A percentile compares a stretch with the other conserved stretches of the same genome.
phyloP scores from a whole-genome alignment of 2,329 filamentous ascomycete species.

The Didymella pinodella region DNA sequence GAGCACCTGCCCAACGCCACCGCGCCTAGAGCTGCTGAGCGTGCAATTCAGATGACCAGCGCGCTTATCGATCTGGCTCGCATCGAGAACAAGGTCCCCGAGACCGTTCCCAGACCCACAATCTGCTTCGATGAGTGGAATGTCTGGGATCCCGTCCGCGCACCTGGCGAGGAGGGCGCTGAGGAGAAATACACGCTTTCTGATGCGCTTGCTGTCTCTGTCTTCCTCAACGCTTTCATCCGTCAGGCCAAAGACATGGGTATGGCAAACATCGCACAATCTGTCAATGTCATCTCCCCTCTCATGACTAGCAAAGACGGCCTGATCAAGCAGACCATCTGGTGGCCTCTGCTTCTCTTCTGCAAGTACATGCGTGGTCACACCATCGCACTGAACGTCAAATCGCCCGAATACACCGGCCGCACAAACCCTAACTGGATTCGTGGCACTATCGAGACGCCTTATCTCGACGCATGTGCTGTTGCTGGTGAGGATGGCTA shows the following conservation, averaged over 20 bases:
- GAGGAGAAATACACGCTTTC: conserved; percentile 76
- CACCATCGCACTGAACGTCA: conserved; percentile 71
- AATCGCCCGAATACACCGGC: conserved; percentile 69
- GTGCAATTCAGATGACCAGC: conserved; percentile 74
- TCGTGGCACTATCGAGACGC: conserved; percentile 69
- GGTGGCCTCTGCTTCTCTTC: conserved; percentile 77
- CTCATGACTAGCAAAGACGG: conserved; percentile 74
- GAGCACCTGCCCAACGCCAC: conserved; percentile 51
- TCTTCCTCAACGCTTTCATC: conserved; percentile 80
- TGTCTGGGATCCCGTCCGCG: conserved; percentile 77
- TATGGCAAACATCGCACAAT: conserved; percentile 82
- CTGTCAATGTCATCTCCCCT: conserved; percentile 79
- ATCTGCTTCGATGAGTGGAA: conserved; percentile 91
- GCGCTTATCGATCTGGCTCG: conserved; percentile 75
- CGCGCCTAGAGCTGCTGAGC: conserved; percentile 73
- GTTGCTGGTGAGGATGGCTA: conserved; percentile 66
- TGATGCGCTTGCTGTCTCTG: conserved; percentile 75
- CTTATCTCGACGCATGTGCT: conserved; percentile 74
- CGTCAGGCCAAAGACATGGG: conserved; percentile 74
- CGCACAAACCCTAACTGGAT: conserved; percentile 72
- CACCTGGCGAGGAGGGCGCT: conserved; percentile 74
- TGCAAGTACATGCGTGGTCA: conserved; percentile 76
- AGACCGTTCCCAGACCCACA: conserved; percentile 67
- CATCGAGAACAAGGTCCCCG: conserved; percentile 70
- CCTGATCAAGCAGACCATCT: conserved; percentile 74